Conservation (phyloP, 2,329 filamentous ascomycete species). For the Aspergillus thermomutatus region DNA sequence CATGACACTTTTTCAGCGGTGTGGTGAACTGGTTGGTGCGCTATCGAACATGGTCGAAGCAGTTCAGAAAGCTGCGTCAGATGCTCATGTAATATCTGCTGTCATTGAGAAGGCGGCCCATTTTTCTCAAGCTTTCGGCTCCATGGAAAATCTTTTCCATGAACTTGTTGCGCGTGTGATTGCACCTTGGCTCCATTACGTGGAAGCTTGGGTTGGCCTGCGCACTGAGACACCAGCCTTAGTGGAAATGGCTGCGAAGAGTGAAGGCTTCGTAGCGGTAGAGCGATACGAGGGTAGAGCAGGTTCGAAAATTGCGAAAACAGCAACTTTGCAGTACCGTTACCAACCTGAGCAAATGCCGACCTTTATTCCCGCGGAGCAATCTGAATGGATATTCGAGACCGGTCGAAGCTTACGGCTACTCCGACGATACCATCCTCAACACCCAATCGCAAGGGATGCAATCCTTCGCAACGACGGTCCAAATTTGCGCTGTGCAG, state of each 20-base stretch:
- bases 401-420: conserved; percentile 73
- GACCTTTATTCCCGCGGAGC: conserved; percentile 66
- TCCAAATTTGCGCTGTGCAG: conserved; percentile 64
- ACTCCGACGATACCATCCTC: conserved; percentile 65
- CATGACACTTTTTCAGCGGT: conserved; percentile 38
- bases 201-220: conserved; percentile 73
- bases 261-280: conserved; percentile 60
- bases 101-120: conserved; percentile 62
- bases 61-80: conserved; percentile 50
- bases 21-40: conserved; percentile 33
- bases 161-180: conserved; percentile 64
- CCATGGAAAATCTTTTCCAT: conserved; percentile 62
- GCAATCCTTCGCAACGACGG: conserved; percentile 45
- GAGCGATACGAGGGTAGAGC: conserved; percentile 57
- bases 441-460: conserved; percentile 63
- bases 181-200: conserved; percentile 63
- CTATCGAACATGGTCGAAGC: conserved; percentile 37
- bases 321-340: conserved; percentile 62
- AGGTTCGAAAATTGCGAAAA: conserved; percentile 54
- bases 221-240: conserved; percentile 55
- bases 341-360: conserved; percentile 58
- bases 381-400: conserved; percentile 72
- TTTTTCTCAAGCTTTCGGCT: conserved; percentile 61
- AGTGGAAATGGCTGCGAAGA: conserved; percentile 46
- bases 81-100: conserved; percentile 60